phyloP scores from a whole-genome alignment of 1,284 basidiomycete species.

The Ganoderma resinaceum region DNA sequence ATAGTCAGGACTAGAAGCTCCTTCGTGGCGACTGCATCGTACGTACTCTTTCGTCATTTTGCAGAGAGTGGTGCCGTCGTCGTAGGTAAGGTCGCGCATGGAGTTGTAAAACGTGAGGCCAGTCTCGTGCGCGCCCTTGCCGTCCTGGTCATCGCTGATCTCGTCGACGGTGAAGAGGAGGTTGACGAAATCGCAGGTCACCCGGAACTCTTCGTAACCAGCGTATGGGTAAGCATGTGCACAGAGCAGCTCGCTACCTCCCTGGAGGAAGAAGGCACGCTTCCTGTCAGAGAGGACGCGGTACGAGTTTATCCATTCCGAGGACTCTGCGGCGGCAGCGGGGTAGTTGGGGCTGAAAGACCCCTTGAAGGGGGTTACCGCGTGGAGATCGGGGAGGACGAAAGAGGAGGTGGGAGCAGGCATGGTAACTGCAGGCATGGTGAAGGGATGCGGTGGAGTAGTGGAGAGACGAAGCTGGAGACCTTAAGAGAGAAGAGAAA shows the following conservation, averaged over 20 bases:
- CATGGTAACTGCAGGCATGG: constrained; percentile 37
- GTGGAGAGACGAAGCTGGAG: constrained; percentile 7
- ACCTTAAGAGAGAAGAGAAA: neutral
- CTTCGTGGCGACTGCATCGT: neutral
- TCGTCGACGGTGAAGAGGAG: constrained; percentile 75
- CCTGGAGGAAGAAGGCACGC: constrained; percentile 64
- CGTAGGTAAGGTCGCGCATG: constrained; percentile 58
- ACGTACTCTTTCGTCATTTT: constrained; percentile 69
- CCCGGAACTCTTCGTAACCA: constrained; percentile 63
- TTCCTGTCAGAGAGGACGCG: constrained; percentile 66
- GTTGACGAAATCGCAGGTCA: constrained; percentile 70
- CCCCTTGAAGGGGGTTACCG: constrained; percentile 53
- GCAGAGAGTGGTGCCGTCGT: constrained; percentile 60
- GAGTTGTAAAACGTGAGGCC: constrained; percentile 60
- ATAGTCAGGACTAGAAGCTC: constrained; percentile 10
- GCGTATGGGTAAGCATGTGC: constrained; percentile 69
- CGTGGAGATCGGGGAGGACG: constrained; percentile 62
- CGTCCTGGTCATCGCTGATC: constrained; percentile 71
- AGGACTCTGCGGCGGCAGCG: constrained; percentile 60
- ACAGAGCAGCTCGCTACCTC: constrained; percentile 67
- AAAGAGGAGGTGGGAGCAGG: constrained; percentile 46
- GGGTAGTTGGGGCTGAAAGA: constrained; percentile 61
- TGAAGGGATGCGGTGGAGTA: constrained; percentile 18
- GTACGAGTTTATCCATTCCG: constrained; percentile 68
- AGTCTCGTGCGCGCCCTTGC: constrained; percentile 59